Conservation (phyloP, 2,329 filamentous ascomycete species). For the Pezicula radicicola region DNA sequence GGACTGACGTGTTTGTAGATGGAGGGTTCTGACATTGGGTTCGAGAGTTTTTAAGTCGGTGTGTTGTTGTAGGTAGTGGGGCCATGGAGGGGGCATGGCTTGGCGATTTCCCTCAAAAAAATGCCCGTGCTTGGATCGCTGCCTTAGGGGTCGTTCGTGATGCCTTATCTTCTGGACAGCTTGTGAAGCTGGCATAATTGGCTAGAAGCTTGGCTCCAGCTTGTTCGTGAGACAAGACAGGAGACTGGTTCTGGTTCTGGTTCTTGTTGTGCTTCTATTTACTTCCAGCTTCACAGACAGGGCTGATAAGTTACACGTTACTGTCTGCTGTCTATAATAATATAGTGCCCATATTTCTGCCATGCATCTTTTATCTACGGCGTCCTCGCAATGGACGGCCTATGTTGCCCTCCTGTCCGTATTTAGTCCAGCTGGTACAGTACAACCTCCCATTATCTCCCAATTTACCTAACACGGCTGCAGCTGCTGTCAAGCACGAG, state of each 20-base stretch:
- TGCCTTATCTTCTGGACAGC: too few relatives aligned
- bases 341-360: not conserved
- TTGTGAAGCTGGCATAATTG: too few relatives aligned
- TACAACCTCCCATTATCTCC: not conserved
- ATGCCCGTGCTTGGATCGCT: too few relatives aligned
- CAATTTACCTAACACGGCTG: constrained; percentile 10
- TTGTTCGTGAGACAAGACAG: too few relatives aligned
- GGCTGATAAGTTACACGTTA: too few relatives aligned
- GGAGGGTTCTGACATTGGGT: constrained; percentile 28
- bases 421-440: constrained; percentile 62
- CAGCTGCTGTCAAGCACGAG: constrained; percentile 86
- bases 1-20: constrained; percentile 43
- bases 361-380: constrained; percentile 27
- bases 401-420: constrained; percentile 59
- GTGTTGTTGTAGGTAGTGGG: constrained; percentile 17
- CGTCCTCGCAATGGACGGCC: constrained; percentile 62
- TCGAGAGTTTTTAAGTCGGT: not conserved
- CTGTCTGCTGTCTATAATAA: too few relatives aligned
- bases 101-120: not conserved
- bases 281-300: too few relatives aligned
- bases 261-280: too few relatives aligned
- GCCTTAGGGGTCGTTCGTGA: too few relatives aligned
- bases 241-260: too few relatives aligned
- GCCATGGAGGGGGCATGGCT: constrained; percentile 13
- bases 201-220: too few relatives aligned